Evolutionary conservation across 768 basidiomycete genomes (phyloP).

Genomic region (Rhodocollybia butyracea): DNA sequence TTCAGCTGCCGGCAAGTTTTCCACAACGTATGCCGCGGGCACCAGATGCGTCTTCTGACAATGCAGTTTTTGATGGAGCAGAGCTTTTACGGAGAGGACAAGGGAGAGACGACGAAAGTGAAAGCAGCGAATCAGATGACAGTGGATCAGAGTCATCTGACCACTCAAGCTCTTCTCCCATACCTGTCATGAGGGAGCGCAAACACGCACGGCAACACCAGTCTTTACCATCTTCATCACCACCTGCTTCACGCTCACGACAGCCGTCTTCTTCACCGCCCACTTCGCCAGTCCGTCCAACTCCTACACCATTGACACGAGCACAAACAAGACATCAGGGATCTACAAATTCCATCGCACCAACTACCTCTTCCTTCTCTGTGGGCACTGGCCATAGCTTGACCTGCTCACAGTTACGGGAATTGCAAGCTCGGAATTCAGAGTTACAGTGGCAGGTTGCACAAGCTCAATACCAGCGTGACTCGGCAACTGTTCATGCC

Average conservation of each 20-base stretch:
- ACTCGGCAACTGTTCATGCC: not conserved
- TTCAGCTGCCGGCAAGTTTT: not conserved
- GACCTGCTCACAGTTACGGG: not conserved
- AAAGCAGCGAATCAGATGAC: not conserved
- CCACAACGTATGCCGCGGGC: not conserved
- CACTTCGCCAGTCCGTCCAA: too few species aligned
- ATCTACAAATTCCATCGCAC: too few species aligned
- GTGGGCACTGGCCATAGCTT: not conserved
- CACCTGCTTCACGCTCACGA: too few species aligned
- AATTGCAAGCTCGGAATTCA: not conserved
- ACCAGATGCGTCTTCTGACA: not conserved
- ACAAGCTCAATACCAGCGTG: not conserved
- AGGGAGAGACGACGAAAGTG: not conserved
- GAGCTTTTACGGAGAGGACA: not conserved
- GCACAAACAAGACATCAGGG: too few species aligned
- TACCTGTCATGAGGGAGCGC: not conserved
- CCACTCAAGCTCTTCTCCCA: not conserved
- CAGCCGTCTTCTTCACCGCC: too few species aligned
- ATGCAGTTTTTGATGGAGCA: not conserved
- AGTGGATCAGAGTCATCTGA: not conserved
- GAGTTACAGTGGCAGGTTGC: not conserved
- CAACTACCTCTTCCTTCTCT: not conserved
- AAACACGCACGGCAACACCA: not conserved
- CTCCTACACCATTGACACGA: too few species aligned
- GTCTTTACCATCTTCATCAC: too few species aligned